A percentile compares a stretch with the other conserved stretches of the same genome.
Conservation (phyloP, 1,284 basidiomycete genomes). For the Naganishia sp. region DNA sequence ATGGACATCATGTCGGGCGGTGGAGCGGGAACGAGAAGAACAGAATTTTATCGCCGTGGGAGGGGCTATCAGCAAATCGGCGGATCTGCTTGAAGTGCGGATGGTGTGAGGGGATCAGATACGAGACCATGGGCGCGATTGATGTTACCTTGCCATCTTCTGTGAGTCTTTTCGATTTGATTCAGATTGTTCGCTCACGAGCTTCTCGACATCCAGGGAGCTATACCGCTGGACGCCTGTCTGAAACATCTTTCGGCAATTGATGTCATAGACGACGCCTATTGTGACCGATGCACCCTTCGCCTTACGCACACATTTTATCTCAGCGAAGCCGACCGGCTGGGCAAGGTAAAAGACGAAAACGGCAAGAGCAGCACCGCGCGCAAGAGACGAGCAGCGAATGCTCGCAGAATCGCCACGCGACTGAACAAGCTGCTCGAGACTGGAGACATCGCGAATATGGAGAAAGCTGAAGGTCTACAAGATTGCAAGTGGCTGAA, state of each 20-base stretch:
- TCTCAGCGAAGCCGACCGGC: slow-evolving; percentile 44
- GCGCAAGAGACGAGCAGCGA: slow-evolving; percentile 67
- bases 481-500: slow-evolving; percentile 73
- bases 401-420: slow-evolving; percentile 65
- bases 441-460: slow-evolving; percentile 60
- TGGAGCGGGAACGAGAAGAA: slow-evolving; percentile 36
- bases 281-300: slow-evolving; percentile 56
- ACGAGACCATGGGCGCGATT: slow-evolving; percentile 51
- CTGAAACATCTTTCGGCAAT: slow-evolving; percentile 55
- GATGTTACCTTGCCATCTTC: slow-evolving; percentile 49
- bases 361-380: slow-evolving; percentile 17
- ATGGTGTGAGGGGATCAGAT: slow-evolving; percentile 47
- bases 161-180: slow-evolving; percentile 38
- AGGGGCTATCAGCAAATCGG: slow-evolving; percentile 50
- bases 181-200: neutral
- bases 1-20: slow-evolving; percentile 3
- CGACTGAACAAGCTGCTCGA: slow-evolving; percentile 67
- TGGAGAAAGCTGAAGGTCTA: slow-evolving; percentile 57
- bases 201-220: slow-evolving; percentile 41
- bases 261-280: slow-evolving; percentile 55
- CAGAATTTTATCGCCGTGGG: slow-evolving; percentile 50
- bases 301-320: slow-evolving; percentile 49
- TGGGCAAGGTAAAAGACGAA: slow-evolving; percentile 33
- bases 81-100: slow-evolving; percentile 50
- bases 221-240: slow-evolving; percentile 52